phyloP scores from a whole-genome alignment of 1,284 basidiomycete species.

The Ganoderma sinense region DNA sequence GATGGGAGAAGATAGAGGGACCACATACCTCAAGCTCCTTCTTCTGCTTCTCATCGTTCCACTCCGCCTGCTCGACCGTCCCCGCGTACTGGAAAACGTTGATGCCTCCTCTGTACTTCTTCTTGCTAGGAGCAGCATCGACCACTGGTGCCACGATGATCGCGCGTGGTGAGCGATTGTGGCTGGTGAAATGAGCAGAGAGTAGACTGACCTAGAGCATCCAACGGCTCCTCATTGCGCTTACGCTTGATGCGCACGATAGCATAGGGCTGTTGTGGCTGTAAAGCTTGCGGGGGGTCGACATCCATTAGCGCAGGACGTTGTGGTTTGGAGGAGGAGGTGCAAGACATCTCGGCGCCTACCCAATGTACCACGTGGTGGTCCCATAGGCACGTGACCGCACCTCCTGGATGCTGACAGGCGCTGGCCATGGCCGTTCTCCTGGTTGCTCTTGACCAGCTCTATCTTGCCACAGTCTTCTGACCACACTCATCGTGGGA shows the following conservation, averaged over 20 bases:
- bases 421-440: too few species aligned
- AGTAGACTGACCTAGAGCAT: conserved; percentile 66
- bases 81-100: conserved; percentile 81
- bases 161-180: background rate
- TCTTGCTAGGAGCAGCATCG: conserved; percentile 64
- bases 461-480: too few species aligned
- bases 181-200: background rate
- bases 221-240: conserved; percentile 78
- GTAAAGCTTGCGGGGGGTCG: conserved; percentile 19
- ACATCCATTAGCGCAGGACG: conserved; percentile 21
- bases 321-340: conserved; percentile 1
- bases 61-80: conserved; percentile 73
- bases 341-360: too few species aligned
- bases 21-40: conserved; percentile 60
- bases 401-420: background rate
- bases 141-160: conserved; percentile 54
- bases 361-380: background rate
- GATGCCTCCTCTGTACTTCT: conserved; percentile 64
- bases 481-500: too few species aligned
- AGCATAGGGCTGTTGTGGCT: conserved; percentile 56
- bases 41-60: conserved; percentile 64
- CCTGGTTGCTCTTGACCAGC: too few species aligned
- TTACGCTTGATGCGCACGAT: conserved; percentile 83
- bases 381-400: background rate
- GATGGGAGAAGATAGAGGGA: background rate